These are phyloP conservation scores for Lotmaria passim DNA, from an alignment of 208 protist species.

Conservation along the genomic window DNA sequence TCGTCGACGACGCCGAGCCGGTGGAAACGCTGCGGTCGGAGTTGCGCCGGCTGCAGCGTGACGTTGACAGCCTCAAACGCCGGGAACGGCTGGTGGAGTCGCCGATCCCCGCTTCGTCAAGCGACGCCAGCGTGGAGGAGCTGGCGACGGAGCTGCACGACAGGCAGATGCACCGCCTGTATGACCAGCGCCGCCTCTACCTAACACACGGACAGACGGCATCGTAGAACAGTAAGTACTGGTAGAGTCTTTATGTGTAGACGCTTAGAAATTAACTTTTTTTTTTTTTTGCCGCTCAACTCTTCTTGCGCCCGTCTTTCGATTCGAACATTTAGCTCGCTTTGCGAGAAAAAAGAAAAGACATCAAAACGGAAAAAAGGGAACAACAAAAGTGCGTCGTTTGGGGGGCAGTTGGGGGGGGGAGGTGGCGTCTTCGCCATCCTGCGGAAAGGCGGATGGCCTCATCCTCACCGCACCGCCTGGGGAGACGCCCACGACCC, in stretches of 20 bases:
- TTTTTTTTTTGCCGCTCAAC: neutral
- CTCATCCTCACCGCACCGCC: neutral
- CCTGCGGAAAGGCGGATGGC: too few relatives aligned
- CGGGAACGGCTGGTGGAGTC: constrained; percentile 10
- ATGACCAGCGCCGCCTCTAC: constrained; percentile 23
- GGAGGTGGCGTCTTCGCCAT: too few relatives aligned
- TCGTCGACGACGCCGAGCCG: constrained; percentile 27
- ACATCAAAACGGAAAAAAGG: too few relatives aligned
- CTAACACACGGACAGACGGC: neutral
- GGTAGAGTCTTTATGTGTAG: too few relatives aligned
- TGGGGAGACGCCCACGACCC: neutral
- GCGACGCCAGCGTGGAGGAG: constrained; percentile 24
- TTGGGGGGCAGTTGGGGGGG: too few relatives aligned
- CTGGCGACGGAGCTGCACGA: constrained; percentile 31
- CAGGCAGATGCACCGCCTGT: constrained; percentile 26
- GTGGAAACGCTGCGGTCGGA: constrained; percentile 13
- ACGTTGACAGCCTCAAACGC: constrained; percentile 1
- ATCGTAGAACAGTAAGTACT: too few relatives aligned
- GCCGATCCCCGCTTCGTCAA: neutral
- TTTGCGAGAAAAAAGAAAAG: too few relatives aligned
- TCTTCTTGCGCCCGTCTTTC: too few relatives aligned
- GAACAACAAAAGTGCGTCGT: too few relatives aligned
- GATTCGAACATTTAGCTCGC: too few relatives aligned
- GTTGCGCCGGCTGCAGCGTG: neutral
- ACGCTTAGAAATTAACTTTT: neutral